A percentile compares a stretch with the other conserved stretches of the same genome.
Evolutionary conservation across 2,329 filamentous ascomycete genomes (phyloP).

Genomic region (Xylariaceae sp.): DNA sequence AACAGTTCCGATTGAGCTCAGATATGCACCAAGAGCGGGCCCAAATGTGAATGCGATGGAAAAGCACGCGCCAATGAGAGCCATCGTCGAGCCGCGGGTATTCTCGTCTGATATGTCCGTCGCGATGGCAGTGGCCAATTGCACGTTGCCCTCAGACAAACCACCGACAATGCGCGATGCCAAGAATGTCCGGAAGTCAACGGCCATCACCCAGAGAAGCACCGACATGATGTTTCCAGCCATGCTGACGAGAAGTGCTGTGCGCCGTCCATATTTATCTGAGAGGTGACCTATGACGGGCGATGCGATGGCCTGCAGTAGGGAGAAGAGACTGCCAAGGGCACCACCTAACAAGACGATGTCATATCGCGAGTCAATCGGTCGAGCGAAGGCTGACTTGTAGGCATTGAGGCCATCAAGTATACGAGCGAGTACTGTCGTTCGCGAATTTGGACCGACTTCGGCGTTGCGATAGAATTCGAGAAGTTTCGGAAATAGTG

Average conservation of each 20-base stretch:
- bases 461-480: conserved; percentile 93
- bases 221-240: conserved; percentile 87
- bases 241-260: conserved; percentile 87
- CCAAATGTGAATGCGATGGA: conserved; percentile 96
- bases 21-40: conserved; percentile 80
- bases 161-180: conserved; percentile 90
- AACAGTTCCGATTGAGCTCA: conserved; percentile 71
- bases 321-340: conserved; percentile 82
- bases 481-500: conserved; percentile 89
- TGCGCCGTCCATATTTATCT: conserved; percentile 80
- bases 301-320: conserved; percentile 87
- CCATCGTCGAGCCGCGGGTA: conserved; percentile 86
- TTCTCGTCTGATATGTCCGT: conserved; percentile 88
- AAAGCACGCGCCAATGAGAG: conserved; percentile 92
- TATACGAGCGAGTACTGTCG: conserved; percentile 66
- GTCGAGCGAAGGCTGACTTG: conserved; percentile 85
- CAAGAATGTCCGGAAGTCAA: conserved; percentile 92
- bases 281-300: conserved; percentile 86
- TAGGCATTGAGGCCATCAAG: conserved; percentile 84
- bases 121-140: conserved; percentile 91
- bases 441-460: conserved; percentile 41
- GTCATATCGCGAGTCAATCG: conserved; percentile 94
- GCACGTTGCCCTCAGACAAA: conserved; percentile 92
- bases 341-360: conserved; percentile 93
- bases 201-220: conserved; percentile 86